Base-by-base conservation (phyloP, 768 basidiomycete species). In the Nevesoporus exiguus region DNA sequence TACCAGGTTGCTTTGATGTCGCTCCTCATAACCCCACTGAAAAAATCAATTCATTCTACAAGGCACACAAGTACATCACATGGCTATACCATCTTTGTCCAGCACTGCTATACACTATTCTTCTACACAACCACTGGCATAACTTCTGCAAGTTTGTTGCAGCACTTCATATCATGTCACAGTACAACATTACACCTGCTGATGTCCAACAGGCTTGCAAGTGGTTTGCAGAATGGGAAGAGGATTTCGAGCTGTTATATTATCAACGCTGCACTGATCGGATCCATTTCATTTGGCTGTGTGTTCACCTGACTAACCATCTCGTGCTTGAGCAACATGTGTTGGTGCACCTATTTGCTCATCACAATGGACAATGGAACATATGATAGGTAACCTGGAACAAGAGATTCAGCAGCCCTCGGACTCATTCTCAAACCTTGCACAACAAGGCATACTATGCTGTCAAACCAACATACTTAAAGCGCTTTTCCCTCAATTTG, bases 91-190 rank as follows among this genome's bases (percentile, higher is more conserved):
- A 15, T 7, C 30, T 50, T 1, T 31, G 40, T 9, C 49, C 40
- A 1, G 22, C 17, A 1, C 17, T 50, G 1, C 22, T 42, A 1
- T 24, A 31, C 25, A 9, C 7, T 2, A 7, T 42, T 1, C 40
- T 50, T 0, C 49, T 30, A 1, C 1, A 6, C 4, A 1, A n/a
- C 6, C 3, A 15, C 2, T 50, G 49, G 40, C 8, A n/a, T 0
- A 56, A 56, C 24, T 56, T 36, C 7, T 53, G 55, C 46, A 56
- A 53, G 15, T 53, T 53, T 19, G 22, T 33, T 2, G 33, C n/a
- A 24, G 33, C 8, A 0, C 51, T 56, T 10, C 34, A 3, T 0
- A 53, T 52, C 13, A 52, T 56, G 41, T 10, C 13, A 1, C 51
- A 56, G 2, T 44, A 56, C 7, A 2, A 0, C 1, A 41, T 50